Evolutionary conservation across 768 basidiomycete genomes (phyloP).

Genomic region (Mycena belliarum): DNA sequence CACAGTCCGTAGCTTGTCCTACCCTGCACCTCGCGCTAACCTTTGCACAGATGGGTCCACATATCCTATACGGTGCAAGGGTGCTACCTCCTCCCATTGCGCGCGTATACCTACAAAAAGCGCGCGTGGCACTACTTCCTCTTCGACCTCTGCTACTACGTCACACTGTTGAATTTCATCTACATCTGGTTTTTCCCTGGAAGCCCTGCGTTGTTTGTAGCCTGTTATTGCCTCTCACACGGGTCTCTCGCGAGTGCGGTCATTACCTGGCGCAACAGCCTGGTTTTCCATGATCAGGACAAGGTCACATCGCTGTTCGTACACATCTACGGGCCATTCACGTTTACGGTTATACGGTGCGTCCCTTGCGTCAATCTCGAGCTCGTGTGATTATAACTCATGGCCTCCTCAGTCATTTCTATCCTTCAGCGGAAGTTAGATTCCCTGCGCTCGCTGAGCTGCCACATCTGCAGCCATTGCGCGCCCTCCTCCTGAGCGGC

Average conservation of each 20-base stretch:
- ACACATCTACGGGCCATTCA: constrained; percentile 90
- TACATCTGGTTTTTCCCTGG: constrained; percentile 90
- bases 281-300: constrained; percentile 97
- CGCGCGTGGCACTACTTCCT: constrained; percentile 91
- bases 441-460: constrained; percentile 79
- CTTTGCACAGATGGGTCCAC: constrained; percentile 74
- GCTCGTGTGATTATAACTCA: not conserved
- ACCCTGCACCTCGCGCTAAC: constrained; percentile 17
- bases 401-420: constrained; percentile 68
- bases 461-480: constrained; percentile 67
- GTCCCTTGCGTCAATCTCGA: constrained; percentile 24
- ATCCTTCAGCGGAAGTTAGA: constrained; percentile 72
- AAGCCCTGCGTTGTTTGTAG: constrained; percentile 78
- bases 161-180: constrained; percentile 86
- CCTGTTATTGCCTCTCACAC: constrained; percentile 91
- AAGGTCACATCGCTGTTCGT: constrained; percentile 96
- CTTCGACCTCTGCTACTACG: constrained; percentile 92
- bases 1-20: constrained; percentile 60
- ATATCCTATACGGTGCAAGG: constrained; percentile 81
- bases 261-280: constrained; percentile 97
- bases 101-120: constrained; percentile 87
- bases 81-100: constrained; percentile 77
- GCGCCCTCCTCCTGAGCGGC: constrained; percentile 76
- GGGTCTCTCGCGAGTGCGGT: constrained; percentile 92
- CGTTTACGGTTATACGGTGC: constrained; percentile 88